Evolutionary conservation across 495 filamentous ascomycete genomes (phyloP).

Genomic region (Hypoxylon fragiforme): DNA sequence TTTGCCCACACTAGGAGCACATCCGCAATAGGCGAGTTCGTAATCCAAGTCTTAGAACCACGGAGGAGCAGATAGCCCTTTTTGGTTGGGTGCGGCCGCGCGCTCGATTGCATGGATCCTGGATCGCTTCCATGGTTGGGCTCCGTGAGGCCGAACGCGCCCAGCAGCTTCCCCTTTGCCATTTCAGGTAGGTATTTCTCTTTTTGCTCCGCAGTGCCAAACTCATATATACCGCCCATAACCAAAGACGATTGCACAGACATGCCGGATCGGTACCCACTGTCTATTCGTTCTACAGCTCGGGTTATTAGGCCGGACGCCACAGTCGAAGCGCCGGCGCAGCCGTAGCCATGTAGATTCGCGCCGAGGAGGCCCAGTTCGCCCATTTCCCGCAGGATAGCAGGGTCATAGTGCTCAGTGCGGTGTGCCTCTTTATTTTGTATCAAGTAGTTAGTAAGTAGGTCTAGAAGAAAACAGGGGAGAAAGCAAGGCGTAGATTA

Average conservation of each 20-base stretch:
- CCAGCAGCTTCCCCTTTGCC: conserved; percentile 84
- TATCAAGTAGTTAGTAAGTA: conserved; percentile 9
- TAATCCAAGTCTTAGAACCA: conserved; percentile 98
- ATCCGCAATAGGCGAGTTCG: conserved; percentile 93
- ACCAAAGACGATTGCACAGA: conserved; percentile 92
- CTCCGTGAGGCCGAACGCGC: conserved; percentile 94
- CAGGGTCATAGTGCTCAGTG: conserved; percentile 86
- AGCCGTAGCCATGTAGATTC: conserved; percentile 89
- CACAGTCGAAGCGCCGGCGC: conserved; percentile 90
- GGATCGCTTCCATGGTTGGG: conserved; percentile 98
- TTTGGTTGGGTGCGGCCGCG: conserved; percentile 84
- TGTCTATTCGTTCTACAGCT: conserved; percentile 95
- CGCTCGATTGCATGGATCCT: conserved; percentile 90
- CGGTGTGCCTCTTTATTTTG: conserved; percentile 87
- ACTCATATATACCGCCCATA: conserved; percentile 97
- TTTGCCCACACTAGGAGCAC: conserved; percentile 94
- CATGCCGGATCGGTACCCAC: conserved; percentile 93
- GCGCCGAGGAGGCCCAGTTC: conserved; percentile 89
- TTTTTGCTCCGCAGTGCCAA: conserved; percentile 87
- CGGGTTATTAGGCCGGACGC: conserved; percentile 92
- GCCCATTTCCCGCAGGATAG: conserved; percentile 93
- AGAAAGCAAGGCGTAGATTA: neutral
- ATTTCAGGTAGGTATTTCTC: conserved; percentile 81
- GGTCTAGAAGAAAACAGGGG: neutral
- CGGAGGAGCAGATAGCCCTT: conserved; percentile 79